phyloP scores from a whole-genome alignment of 2,329 filamentous ascomycete genomes.

The Phyllosticta ampelicida region DNA sequence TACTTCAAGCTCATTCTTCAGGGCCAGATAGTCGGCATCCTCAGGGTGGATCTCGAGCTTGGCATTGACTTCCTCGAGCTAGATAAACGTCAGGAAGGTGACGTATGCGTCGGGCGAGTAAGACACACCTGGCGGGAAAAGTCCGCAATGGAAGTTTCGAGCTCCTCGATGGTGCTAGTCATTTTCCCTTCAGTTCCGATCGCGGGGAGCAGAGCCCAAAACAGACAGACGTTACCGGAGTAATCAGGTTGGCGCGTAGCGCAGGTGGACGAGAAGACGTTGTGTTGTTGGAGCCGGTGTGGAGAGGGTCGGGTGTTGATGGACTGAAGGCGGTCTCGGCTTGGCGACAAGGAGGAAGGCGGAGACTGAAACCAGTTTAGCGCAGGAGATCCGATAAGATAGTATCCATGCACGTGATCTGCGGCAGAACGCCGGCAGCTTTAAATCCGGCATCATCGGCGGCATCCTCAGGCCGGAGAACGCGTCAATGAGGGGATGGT shows the following conservation, averaged over 20 bases:
- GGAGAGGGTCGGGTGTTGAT: neutral
- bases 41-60: constrained; percentile 72
- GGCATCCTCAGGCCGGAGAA: too few species aligned
- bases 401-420: neutral
- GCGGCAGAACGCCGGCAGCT: neutral
- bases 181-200: constrained; percentile 11
- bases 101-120: neutral
- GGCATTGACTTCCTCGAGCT: constrained; percentile 68
- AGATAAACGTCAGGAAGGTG: constrained; percentile 9
- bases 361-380: neutral
- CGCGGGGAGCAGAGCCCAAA: constrained; percentile 3
- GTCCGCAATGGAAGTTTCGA: constrained; percentile 5
- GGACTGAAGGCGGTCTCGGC: neutral
- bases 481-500: too few species aligned
- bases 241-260: neutral
- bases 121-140: constrained; percentile 6
- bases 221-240: constrained; percentile 10
- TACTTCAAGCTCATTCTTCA: constrained; percentile 72
- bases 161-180: constrained; percentile 8
- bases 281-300: neutral
- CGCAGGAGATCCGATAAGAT: neutral
- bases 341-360: neutral
- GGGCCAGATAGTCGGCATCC: constrained; percentile 63
- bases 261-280: neutral
- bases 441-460: neutral